Conservation (phyloP, 495 filamentous ascomycete genomes). For the Hyphodiscus hymeniophilus region DNA sequence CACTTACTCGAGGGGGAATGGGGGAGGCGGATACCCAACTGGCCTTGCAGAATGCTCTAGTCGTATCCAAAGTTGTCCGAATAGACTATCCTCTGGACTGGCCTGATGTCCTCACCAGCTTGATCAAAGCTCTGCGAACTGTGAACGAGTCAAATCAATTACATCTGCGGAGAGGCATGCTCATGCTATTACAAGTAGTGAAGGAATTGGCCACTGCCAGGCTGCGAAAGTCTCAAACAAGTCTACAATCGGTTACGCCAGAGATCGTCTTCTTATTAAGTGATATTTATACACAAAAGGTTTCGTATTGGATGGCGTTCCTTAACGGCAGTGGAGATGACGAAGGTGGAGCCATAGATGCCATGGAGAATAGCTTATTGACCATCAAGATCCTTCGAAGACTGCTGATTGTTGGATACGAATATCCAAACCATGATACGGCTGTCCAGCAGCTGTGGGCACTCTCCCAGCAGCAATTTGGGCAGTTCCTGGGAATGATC, state of each 20-base stretch:
- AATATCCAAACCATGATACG: conserved; percentile 67
- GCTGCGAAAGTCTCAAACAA: conserved; percentile 57
- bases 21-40: conserved; percentile 65
- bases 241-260: conserved; percentile 66
- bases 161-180: conserved; percentile 60
- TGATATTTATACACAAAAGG: conserved; percentile 66
- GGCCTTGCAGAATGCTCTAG: conserved; percentile 78
- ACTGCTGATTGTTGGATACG: conserved; percentile 72
- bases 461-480: conserved; percentile 60
- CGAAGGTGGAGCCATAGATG: conserved; percentile 48
- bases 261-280: conserved; percentile 72
- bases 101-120: conserved; percentile 47
- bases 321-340: conserved; percentile 46
- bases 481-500: conserved; percentile 50
- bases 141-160: conserved; percentile 35
- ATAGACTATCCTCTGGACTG: conserved; percentile 86
- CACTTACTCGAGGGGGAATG: conserved; percentile 64
- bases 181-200: conserved; percentile 73
- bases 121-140: conserved; percentile 53
- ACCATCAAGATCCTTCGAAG: conserved; percentile 74
- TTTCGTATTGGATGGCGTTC: conserved; percentile 59
- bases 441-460: conserved; percentile 73
- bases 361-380: conserved; percentile 65
- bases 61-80: conserved; percentile 77
- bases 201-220: conserved; percentile 83